Evolutionary conservation across 768 basidiomycete species (phyloP), one percentile per base, ranked within the genome.

Genomic region (Punctularia strigosozonata): DNA sequence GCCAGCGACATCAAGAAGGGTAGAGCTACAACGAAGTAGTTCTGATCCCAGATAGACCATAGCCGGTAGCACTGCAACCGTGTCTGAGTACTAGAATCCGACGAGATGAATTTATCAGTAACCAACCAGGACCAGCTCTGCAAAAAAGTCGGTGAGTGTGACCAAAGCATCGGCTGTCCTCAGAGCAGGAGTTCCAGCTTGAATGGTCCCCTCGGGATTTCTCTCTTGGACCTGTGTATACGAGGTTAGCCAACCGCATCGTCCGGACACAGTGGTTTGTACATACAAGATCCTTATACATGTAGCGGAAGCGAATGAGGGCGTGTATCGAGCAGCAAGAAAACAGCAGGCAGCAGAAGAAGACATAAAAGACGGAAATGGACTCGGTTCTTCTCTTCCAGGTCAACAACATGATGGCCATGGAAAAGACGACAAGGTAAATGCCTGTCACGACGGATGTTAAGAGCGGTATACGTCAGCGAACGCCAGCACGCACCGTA

Each of bases 61-160:
- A 62, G 65, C 24, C 68, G 66, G 40, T 65, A 66, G 21, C n/a
- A 63, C 44, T 24, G 66, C 54, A 33, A 58, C 43, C 25, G 56
- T 13, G 45, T 63, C 52, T 2, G n/a, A n/a, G 61, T 63, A 17
- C 61, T 22, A 26, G 65, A 54, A 44, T 64, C 61, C 0, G 55
- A 36, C 1, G 61, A 60, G 39, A 64, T 54, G 30, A 65, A 42
- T 17, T 60, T 42, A 45, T 64, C 62, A 4, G 61, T 60, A 3
- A 45, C 64, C 3, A 52, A 23, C 36, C 60, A 57, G 15, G 18
- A 23, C 2, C 17, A 41, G 1, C 57, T 65, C 50, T 65, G 10
- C 26, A 8, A 28, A 15, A 8, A 28, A 28, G 26, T 28, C 26
- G 26, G 26, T 15, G 26, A 28, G 26, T 15, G 26, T 8, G 26